Evolutionary conservation across 192 early-diverging fungal genomes (phyloP).

Genomic region (Gonapodya sp.): DNA sequence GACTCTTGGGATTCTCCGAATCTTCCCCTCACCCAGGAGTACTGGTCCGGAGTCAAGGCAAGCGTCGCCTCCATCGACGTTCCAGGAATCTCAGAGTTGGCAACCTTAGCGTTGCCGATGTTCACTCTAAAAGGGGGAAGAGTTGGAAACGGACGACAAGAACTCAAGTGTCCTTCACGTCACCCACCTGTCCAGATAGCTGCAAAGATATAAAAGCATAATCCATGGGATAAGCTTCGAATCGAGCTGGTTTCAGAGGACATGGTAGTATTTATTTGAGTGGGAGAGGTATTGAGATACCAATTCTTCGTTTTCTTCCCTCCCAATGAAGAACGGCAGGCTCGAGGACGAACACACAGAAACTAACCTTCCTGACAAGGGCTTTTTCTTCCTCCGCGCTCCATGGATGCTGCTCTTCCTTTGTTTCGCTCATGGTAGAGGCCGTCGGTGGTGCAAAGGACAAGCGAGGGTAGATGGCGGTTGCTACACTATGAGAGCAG

Average conservation of each 20-base stretch:
- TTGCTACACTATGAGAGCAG: no score
- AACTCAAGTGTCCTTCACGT: not conserved
- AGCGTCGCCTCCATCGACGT: not conserved
- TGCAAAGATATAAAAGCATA: not conserved
- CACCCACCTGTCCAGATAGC: slow-evolving; percentile 7
- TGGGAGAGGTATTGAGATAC: not conserved
- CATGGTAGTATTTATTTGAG: no score
- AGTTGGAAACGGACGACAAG: not conserved
- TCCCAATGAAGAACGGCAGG: not conserved
- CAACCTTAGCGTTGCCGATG: slow-evolving; percentile 6
- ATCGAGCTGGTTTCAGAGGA: not conserved
- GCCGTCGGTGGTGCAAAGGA: no score
- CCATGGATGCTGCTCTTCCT: not conserved
- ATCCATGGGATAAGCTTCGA: slow-evolving; percentile 2
- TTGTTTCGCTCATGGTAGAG: not conserved
- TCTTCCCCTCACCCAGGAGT: slow-evolving; percentile 4
- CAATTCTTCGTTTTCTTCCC: not conserved
- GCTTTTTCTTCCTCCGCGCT: not conserved
- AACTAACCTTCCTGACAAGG: not conserved
- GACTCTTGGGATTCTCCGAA: no score
- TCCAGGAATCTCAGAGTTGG: not conserved
- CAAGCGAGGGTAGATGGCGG: no score
- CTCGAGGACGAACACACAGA: not conserved
- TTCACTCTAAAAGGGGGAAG: not conserved
- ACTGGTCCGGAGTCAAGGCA: slow-evolving; percentile 4